Percentiles rank a stretch among this genome's conserved stretches.
Evolutionary conservation across 2,329 filamentous ascomycete genomes (phyloP).

Genomic region (Aureobasidium sp.): DNA sequence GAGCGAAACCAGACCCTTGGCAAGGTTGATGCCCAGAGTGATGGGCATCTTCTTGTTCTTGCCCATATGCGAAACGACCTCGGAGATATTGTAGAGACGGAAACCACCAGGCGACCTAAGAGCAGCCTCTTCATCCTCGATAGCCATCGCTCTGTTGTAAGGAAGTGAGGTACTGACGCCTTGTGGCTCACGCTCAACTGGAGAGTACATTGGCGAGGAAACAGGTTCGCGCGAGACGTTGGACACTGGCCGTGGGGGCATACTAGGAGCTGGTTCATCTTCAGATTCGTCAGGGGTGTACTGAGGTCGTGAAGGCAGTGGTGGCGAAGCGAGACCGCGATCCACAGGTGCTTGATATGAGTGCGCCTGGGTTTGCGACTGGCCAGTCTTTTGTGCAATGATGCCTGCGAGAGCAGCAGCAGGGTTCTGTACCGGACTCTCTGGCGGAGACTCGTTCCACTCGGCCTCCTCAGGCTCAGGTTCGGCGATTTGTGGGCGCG

Average conservation of each 20-base stretch:
- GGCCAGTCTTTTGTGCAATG: constrained; percentile 43
- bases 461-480: constrained; percentile 31
- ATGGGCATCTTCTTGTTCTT: constrained; percentile 98
- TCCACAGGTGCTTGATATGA: constrained; percentile 18
- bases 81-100: constrained; percentile 93
- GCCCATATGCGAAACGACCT: constrained; percentile 94
- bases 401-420: constrained; percentile 53
- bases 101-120: constrained; percentile 66
- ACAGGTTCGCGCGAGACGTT: constrained; percentile 44
- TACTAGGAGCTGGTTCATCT: constrained; percentile 51
- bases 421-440: constrained; percentile 37
- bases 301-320: constrained; percentile 48
- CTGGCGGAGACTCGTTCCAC: constrained; percentile 38
- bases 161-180: constrained; percentile 50
- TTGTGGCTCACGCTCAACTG: constrained; percentile 22
- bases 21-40: constrained; percentile 87
- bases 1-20: constrained; percentile 82
- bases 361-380: constrained; percentile 24
- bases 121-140: constrained; percentile 39
- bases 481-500: constrained; percentile 32
- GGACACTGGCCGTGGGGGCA: constrained; percentile 58
- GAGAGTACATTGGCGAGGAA: constrained; percentile 32
- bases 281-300: constrained; percentile 63
- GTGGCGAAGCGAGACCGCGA: constrained; percentile 40
- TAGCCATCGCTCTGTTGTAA: constrained; percentile 41